Evolutionary conservation across 768 basidiomycete species (phyloP), one percentile per base, ranked within the genome.

Genomic region (Amanita pseudoporphyria): DNA sequence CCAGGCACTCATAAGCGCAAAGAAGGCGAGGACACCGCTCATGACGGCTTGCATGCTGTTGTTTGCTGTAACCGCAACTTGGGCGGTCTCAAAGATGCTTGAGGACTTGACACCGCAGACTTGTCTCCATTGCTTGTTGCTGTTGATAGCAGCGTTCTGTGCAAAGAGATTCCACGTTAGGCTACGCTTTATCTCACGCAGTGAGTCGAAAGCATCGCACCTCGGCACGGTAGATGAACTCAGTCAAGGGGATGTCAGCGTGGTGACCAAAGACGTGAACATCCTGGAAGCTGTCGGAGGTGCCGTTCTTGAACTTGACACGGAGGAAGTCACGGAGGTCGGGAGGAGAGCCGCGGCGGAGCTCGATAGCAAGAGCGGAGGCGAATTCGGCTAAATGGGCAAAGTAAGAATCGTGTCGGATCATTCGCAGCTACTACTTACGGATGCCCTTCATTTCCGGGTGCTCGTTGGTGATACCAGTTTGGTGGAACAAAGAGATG

Each of bases 281-380:
- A 52, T 79, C 79, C 56, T 74, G 63, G 72, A 85, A 89, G 60
- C 69, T 67, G 50, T 69, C 70, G 45, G 65, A 53, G 46, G 87
- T 87, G 43, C 87, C 88, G 66, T 90, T 90, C 77, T 78, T 84
- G 77, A 89, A 88, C 64, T 77, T 82, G 77, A 90, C 75, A 61
- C 86, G 83, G 62, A 90, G 66, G 70, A 88, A 89, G 70, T 86
- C 83, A 54, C 85, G 82, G 61, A 78, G 71, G 58, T 87, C 85
- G 10, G 84, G 84, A 40, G 83, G 78, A 47, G 78, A 76, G 46
- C 84, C 82, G 40, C 82, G 79, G 63, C 82, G 81, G 56, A 90
- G 77, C 70, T 90, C 88, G 54, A 90, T 82, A 50, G 78, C 83
- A 44, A 89, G 62, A 42, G 86, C 84, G 53, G 84, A 81, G 6